A percentile compares a stretch with the other conserved stretches of the same genome.
phyloP scores from a whole-genome alignment of 2,329 filamentous ascomycete genomes.

The Chaetomium olivaceum region DNA sequence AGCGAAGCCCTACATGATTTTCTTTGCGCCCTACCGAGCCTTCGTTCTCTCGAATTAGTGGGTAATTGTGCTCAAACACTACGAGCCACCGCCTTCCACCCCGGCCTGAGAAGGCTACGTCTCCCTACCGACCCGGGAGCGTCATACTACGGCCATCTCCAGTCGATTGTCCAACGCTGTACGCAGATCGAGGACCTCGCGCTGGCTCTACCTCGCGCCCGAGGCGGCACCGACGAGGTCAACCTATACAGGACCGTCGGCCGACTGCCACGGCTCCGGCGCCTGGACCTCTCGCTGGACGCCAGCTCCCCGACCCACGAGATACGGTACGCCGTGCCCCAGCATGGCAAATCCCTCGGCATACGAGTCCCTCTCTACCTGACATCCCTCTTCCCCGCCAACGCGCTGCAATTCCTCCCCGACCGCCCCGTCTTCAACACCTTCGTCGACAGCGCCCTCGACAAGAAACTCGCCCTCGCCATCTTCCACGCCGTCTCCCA shows the following conservation, averaged over 20 bases:
- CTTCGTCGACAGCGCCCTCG: not conserved
- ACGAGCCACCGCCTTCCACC: not conserved
- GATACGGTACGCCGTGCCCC: no score
- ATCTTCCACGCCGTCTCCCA: slow-evolving; percentile 1
- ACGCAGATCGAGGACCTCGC: not conserved
- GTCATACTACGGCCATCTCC: not conserved
- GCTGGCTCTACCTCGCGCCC: not conserved
- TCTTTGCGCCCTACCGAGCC: not conserved
- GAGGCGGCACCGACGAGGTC: not conserved
- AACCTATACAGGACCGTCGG: not conserved
- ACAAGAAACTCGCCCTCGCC: not conserved
- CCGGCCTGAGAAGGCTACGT: not conserved
- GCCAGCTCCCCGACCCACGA: not conserved
- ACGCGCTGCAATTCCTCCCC: no score
- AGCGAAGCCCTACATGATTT: not conserved
- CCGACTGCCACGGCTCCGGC: not conserved
- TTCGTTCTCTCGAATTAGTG: not conserved
- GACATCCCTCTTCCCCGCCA: not conserved
- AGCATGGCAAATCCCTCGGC: not conserved
- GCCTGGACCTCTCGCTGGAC: not conserved
- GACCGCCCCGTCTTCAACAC: not conserved
- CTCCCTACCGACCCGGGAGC: not conserved
- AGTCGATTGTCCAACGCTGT: not conserved
- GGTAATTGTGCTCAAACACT: not conserved
- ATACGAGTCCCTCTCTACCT: not conserved